phyloP scores from a whole-genome alignment of 2,329 filamentous ascomycete genomes.

The Hymenoscyphus repandus region DNA sequence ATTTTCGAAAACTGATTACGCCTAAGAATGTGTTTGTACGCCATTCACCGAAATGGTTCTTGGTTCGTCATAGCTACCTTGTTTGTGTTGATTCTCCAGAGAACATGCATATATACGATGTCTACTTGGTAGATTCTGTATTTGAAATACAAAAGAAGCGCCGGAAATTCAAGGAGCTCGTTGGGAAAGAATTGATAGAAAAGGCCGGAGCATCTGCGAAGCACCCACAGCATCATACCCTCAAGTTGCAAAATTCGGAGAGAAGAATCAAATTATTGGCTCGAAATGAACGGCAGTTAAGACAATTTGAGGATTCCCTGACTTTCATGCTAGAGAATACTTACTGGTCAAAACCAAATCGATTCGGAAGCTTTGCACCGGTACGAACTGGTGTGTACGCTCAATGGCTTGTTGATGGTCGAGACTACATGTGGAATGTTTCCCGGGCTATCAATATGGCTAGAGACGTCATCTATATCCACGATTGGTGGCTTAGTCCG shows the following conservation, averaged over 20 bases:
- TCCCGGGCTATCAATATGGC: slow-evolving; percentile 96
- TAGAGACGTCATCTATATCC: slow-evolving; percentile 96
- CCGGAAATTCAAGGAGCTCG: slow-evolving; percentile 47
- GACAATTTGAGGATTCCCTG: slow-evolving; percentile 93
- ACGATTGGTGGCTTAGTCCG: slow-evolving; percentile 98
- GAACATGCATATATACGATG: slow-evolving; percentile 98
- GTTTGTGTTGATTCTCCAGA: slow-evolving; percentile 98
- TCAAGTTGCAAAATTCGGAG: slow-evolving; percentile 88
- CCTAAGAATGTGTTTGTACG: slow-evolving; percentile 73
- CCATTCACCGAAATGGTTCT: slow-evolving; percentile 93
- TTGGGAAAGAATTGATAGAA: slow-evolving; percentile 54
- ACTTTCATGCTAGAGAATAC: slow-evolving; percentile 78
- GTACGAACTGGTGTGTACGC: slow-evolving; percentile 82
- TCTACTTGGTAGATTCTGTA: slow-evolving; percentile 89
- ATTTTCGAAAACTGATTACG: slow-evolving; percentile 76
- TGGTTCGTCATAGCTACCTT: slow-evolving; percentile 95
- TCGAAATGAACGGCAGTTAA: slow-evolving; percentile 80
- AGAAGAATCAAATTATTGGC: slow-evolving; percentile 87
- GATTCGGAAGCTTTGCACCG: slow-evolving; percentile 91
- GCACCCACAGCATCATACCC: slow-evolving; percentile 66
- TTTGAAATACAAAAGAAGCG: slow-evolving; percentile 78
- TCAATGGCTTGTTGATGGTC: slow-evolving; percentile 93
- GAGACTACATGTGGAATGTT: slow-evolving; percentile 99
- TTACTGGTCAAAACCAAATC: slow-evolving; percentile 74
- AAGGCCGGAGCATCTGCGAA: slow-evolving; percentile 32